Conservation (phyloP, 352 stramenopile species). For the Thraustochytrium striatum region DNA sequence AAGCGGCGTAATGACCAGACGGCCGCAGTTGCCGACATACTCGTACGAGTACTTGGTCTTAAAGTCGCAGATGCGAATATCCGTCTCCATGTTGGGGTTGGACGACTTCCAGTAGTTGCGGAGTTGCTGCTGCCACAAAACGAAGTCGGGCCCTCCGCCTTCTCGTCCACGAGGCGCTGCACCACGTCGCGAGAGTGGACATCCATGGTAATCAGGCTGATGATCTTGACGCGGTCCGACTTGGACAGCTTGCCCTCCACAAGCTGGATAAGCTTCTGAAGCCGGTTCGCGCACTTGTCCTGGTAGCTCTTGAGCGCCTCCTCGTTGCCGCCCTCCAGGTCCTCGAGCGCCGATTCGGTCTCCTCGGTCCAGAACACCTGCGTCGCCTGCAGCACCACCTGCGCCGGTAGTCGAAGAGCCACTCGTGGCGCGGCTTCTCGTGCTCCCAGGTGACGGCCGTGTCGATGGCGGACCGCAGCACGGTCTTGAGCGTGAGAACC, state of each 20-base stretch:
- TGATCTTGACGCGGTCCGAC: constrained; percentile 94
- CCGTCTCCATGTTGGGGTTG: constrained; percentile 61
- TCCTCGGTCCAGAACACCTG: constrained; percentile 97
- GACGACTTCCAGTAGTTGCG: constrained; percentile 86
- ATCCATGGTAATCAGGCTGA: constrained; percentile 99
- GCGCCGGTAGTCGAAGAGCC: constrained; percentile 92
- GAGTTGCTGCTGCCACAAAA: constrained; percentile 96
- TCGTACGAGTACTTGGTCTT: constrained; percentile 98
- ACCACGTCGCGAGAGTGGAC: constrained; percentile 98
- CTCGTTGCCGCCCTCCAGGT: constrained; percentile 62
- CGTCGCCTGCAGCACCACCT: constrained; percentile 96
- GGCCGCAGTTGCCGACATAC: constrained; percentile 97
- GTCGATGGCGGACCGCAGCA: constrained; percentile 87
- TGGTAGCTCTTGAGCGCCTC: constrained; percentile 58
- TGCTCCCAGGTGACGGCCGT: constrained; percentile 63
- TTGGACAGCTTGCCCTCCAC: constrained; percentile 54
- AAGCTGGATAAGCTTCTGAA: constrained; percentile 90
- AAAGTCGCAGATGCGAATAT: constrained; percentile 65
- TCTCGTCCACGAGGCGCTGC: constrained; percentile 68
- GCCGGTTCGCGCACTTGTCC: constrained; percentile 59
- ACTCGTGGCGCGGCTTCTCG: constrained; percentile 81
- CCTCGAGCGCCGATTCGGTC: constrained; percentile 70
- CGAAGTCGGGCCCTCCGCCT: constrained; percentile 71
- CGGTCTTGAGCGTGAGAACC: constrained; percentile 76
- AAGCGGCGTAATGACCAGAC: constrained; percentile 98